These are phyloP conservation scores for Dissophora ornata DNA, from an alignment of 192 early-diverging fungal genomes.

Conservation along the genomic window DNA sequence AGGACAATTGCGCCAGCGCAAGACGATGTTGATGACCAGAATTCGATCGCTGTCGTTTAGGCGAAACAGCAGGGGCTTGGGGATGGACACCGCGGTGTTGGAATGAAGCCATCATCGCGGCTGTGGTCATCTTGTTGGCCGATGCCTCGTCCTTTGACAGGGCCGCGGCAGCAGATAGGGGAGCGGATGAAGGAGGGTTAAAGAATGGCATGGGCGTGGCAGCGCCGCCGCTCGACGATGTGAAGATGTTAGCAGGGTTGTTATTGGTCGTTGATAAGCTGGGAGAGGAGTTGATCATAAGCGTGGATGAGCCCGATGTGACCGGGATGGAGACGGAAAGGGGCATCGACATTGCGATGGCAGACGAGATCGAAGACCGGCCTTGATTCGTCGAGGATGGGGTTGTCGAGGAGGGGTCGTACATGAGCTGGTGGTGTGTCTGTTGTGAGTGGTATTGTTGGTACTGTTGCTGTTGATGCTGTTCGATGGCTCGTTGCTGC, in stretches of 20 bases:
- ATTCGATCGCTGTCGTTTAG: conserved; percentile 24
- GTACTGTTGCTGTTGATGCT: conserved; percentile 21
- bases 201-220: conserved; percentile 18
- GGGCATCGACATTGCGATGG: conserved; percentile 35
- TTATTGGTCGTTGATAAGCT: no score
- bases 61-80: conserved; percentile 11
- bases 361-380: conserved; percentile 26
- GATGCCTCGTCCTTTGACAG: not conserved
- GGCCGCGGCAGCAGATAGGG: not conserved
- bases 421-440: conserved; percentile 14
- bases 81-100: conserved; percentile 6
- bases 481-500: no score
- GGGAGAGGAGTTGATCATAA: conserved; percentile 10
- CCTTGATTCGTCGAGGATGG: conserved; percentile 6
- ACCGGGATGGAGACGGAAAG: conserved; percentile 27
- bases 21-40: conserved; percentile 23
- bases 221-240: no score
- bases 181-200: not conserved
- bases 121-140: conserved; percentile 3
- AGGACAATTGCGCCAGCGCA: conserved; percentile 8
- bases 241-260: no score
- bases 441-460: conserved; percentile 7
- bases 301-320: conserved; percentile 10
- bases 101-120: conserved; percentile 23
- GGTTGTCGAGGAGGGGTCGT: conserved; percentile 23